Evolutionary conservation across 2,329 filamentous ascomycete genomes (phyloP).

Genomic region (Akanthomyces muscarius): DNA sequence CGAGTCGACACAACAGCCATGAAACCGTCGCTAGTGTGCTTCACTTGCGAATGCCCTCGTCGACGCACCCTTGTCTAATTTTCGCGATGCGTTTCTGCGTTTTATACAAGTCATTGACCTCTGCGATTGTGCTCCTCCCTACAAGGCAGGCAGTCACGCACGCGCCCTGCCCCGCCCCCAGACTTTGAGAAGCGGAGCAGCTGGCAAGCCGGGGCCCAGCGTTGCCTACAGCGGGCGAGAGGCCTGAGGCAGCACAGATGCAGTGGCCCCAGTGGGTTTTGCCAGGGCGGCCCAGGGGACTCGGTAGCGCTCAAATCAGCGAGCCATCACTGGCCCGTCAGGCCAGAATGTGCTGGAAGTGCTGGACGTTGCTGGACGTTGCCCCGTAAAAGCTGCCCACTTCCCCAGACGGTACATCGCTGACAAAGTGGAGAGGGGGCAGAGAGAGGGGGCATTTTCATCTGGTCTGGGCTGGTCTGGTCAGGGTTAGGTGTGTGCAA

Average conservation of each 20-base stretch:
- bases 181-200: conserved; percentile 2
- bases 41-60: neutral
- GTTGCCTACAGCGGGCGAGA: neutral
- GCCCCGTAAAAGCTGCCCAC: conserved; percentile 2
- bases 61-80: neutral
- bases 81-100: neutral
- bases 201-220: neutral
- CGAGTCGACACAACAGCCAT: neutral
- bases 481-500: neutral
- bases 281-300: no score
- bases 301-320: neutral
- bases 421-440: conserved; percentile 4
- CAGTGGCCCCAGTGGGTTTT: neutral
- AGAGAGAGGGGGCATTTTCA: neutral
- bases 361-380: no score
- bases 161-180: conserved; percentile 5
- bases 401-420: conserved; percentile 16
- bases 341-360: neutral
- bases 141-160: conserved; percentile 1
- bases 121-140: neutral
- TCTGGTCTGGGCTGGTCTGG: neutral
- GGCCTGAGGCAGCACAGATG: neutral
- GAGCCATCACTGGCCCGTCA: neutral
- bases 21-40: neutral
- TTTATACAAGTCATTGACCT: neutral